Evolutionary conservation across 169 alveolate species (phyloP), one percentile per base, ranked within the genome.

Genomic region (Babesia sp.): DNA sequence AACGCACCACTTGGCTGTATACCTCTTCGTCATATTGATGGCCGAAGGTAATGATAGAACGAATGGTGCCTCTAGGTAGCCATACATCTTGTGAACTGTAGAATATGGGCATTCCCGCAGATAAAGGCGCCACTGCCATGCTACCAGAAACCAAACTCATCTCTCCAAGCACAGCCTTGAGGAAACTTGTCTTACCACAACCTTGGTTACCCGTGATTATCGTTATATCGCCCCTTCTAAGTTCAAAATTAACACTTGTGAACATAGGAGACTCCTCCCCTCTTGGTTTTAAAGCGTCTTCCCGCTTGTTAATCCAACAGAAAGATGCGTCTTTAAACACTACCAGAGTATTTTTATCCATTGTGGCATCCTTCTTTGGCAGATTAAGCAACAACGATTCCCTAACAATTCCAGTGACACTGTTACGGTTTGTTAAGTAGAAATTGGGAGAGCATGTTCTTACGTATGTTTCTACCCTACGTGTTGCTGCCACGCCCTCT

Each of bases 101-200:
- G 60, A 71, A 81, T 3, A 81, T 81, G 18, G 84, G 89, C 89
- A 71, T 81, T 0, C 59, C 70, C 3, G 79, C 56, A 50, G 67
- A 59, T 28, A 81, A 45, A 6, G 89, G 84, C 8, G 73, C 71
- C 0, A 81, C 89, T 3, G 85, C 84, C 89, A 81, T 81, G 20
- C 80, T 68, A 1, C 89, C 89, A 1, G 66, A 69, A 50, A 72
- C 77, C 66, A 81, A 61, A 28, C 66, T 72, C 83, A 81, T 63
- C 70, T 81, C 89, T 36, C 89, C 89, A 9, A 81, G 74, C 8
- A 72, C 34, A 3, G 89, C 29, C 75, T 81, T 81, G 20, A 81
- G 63, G 67, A 81, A 72, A 54, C 67, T 71, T 0, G 85, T 69
- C 44, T 81, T 81, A 31, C 89, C 89, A 53, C 73, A 67, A 36